Conservation (phyloP, 345 rosid genomes). For the Cardiospermum halicacabum region DNA sequence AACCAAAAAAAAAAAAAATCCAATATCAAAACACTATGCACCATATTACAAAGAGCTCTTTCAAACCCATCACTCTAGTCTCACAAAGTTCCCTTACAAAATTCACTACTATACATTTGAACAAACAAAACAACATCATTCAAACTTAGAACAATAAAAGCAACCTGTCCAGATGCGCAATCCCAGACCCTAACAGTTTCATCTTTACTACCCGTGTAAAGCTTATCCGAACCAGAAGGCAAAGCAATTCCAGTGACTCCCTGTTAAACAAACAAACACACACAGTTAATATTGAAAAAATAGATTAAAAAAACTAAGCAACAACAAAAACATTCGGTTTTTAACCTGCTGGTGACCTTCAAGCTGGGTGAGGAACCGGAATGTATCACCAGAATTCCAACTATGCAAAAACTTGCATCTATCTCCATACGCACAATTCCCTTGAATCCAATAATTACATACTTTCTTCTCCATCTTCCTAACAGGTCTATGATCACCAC, state of each 20-base stretch:
- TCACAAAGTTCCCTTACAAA: background rate
- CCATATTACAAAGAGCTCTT: background rate
- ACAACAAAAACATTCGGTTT: background rate
- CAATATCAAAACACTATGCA: background rate
- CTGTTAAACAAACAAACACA: conserved; percentile 33
- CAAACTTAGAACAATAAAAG: background rate
- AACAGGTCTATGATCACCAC: conserved; percentile 22
- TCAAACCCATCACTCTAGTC: background rate
- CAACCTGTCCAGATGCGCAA: conserved; percentile 93
- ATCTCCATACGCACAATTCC: conserved; percentile 71
- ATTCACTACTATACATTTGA: background rate
- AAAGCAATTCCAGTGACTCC: conserved; percentile 79
- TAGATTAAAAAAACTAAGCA: background rate
- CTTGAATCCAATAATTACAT: conserved; percentile 86
- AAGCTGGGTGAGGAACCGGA: conserved; percentile 65
- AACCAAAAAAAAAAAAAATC: background rate
- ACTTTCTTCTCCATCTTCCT: conserved; percentile 67
- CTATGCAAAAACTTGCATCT: conserved; percentile 78
- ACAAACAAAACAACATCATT: background rate
- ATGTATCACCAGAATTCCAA: conserved; percentile 86
- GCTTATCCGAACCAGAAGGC: conserved; percentile 83
- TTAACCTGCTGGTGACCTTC: conserved; percentile 88
- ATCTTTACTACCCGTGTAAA: conserved; percentile 86
- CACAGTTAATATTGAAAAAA: background rate
- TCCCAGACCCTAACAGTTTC: conserved; percentile 88